These are phyloP conservation scores for Podaxis mareebaensis DNA, from an alignment of 768 basidiomycete genomes.

Conservation along the genomic window DNA sequence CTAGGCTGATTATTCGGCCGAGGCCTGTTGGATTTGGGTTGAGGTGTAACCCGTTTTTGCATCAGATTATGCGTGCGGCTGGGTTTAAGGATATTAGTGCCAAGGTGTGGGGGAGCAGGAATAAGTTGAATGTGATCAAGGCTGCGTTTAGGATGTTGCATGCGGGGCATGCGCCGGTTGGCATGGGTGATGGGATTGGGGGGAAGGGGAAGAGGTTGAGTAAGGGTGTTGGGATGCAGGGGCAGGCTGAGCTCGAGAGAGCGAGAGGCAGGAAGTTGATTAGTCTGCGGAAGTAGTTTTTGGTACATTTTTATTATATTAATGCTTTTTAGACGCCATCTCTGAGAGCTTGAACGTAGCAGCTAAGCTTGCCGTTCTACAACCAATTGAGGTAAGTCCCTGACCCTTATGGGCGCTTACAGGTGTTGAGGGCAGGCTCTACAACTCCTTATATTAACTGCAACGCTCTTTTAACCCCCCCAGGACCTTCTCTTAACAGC, in stretches of 20 bases:
- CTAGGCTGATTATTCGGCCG: conserved; percentile 77
- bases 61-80: conserved; percentile 88
- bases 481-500: no score
- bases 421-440: no score
- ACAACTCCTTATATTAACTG: no score
- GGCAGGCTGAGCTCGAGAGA: conserved; percentile 73
- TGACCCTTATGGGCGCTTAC: no score
- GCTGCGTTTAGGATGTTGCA: conserved; percentile 81
- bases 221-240: conserved; percentile 72
- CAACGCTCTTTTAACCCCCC: no score
- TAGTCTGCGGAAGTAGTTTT: conserved; percentile 51
- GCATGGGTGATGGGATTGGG: conserved; percentile 82
- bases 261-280: conserved; percentile 81
- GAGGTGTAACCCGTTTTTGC: conserved; percentile 84
- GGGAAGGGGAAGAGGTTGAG: conserved; percentile 68
- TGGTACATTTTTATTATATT: neutral
- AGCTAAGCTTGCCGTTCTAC: neutral
- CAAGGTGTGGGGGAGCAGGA: conserved; percentile 93
- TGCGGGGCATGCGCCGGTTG: conserved; percentile 75
- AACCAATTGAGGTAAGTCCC: no score
- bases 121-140: conserved; percentile 85
- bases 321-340: neutral
- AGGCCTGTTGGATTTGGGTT: conserved; percentile 91
- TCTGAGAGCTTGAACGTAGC: neutral
- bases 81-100: conserved; percentile 95